Evolutionary conservation across 106 monocot genomes (phyloP), one percentile per base, ranked within the genome.

Genomic region (Apostasia shenzhenica): DNA sequence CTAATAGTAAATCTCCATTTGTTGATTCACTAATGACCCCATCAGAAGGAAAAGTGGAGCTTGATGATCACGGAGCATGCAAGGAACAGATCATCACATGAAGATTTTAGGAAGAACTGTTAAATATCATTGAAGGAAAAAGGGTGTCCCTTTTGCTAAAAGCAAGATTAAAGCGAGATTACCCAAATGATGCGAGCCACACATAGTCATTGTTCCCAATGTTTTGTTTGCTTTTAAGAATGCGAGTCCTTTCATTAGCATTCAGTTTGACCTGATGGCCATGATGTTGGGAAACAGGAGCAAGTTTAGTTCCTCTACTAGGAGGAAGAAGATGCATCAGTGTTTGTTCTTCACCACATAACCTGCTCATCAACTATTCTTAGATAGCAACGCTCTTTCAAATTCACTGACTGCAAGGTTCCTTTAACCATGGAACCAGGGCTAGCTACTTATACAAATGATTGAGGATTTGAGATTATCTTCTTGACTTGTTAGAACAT

Each of bases 211-310:
- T 10, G 9, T 61, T 61, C 57, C 14, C 57, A 57, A 57, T 57
- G 14, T 37, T 5, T 2, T 5, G 57, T 26, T 26, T 26, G 26
- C 26, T 26, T 26, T 26, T 26, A 26, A 55, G n/a, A 0, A 2
- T 40, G 40, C 8, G 59, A 41, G 8, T 39, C 41, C 59, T 41
- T 39, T 8, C 41, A 8, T 11, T 13, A n/a, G 62, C 45, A n/a
- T 45, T 62, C 10, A n/a, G 45, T 44, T 44, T 45, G 41, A 45
- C 45, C 3, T 1, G 43, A 8, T 45, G 62, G 62, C 45, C 62
- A 62, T 62, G 62, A 12, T 62, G 62, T 42, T 45, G 62, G 62
- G 62, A 62, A 62, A 62, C 62, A 62, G 45, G 44, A 45, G 62
- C 0, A 45, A 62, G 45, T 45, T 44, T 0, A 62, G 61, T 13